A percentile compares a stretch with the other conserved stretches of the same genome.
Evolutionary conservation across 1,284 basidiomycete genomes (phyloP).

Genomic region (Tylopilus sp.): DNA sequence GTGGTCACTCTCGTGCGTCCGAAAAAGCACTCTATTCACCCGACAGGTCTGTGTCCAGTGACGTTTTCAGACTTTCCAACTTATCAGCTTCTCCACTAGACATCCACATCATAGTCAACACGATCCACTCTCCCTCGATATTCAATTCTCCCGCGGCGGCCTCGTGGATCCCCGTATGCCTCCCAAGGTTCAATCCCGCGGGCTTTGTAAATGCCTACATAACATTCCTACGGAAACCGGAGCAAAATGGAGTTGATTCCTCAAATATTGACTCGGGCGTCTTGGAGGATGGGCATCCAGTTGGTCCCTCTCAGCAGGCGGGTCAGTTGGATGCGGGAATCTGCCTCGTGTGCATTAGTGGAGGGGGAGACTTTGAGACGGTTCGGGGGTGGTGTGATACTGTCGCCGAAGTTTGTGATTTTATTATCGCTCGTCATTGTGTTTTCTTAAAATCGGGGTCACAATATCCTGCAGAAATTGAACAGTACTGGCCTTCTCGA

Average conservation of each 20-base stretch:
- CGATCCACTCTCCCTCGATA: conserved; percentile 65
- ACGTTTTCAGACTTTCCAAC: not conserved
- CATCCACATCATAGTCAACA: conserved; percentile 85
- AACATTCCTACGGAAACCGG: conserved; percentile 55
- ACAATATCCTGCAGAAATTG: conserved; percentile 47
- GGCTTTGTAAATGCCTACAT: conserved; percentile 95
- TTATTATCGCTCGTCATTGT: not conserved
- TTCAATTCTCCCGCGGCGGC: conserved; percentile 71
- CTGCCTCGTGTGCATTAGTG: conserved; percentile 64
- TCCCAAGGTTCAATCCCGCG: conserved; percentile 90
- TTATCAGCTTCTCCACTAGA: conserved; percentile 44
- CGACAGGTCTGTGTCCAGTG: conserved; percentile 57
- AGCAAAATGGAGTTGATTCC: conserved; percentile 22
- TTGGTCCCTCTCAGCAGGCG: conserved; percentile 4
- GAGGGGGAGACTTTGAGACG: conserved; percentile 64
- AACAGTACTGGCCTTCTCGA: conserved; percentile 55
- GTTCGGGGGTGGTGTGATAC: conserved; percentile 69
- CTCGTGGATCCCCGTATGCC: conserved; percentile 92
- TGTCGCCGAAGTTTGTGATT: conserved; percentile 52
- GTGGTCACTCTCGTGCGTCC: conserved; percentile 90
- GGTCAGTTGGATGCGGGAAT: conserved; percentile 39
- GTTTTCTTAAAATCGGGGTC: not conserved
- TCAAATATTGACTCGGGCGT: conserved; percentile 17
- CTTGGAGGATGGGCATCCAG: conserved; percentile 1
- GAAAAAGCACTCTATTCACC: conserved; percentile 91